These are phyloP conservation scores for Sphagnum fallax DNA, from an alignment of 228 moss, liverwort and hornwort species.

Conservation along the genomic window DNA sequence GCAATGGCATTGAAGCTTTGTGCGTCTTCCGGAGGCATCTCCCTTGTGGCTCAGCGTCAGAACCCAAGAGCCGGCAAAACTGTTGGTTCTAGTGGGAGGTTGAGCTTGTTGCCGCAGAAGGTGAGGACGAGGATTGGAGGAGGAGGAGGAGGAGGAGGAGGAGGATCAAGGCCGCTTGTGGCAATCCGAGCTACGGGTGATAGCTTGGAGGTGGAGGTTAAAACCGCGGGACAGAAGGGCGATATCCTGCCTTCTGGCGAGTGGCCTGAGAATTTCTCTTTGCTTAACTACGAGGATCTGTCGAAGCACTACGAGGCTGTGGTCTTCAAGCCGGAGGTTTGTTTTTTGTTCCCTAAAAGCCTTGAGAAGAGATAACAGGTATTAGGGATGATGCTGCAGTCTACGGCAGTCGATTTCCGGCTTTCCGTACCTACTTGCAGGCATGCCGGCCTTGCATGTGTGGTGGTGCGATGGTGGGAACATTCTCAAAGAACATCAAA, in stretches of 20 bases:
- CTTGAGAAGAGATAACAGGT: not conserved
- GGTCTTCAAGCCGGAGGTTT: conserved; percentile 72
- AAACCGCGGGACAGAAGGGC: conserved; percentile 32
- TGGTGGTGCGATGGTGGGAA: no score
- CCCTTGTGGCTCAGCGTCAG: not conserved
- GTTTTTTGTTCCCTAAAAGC: not conserved
- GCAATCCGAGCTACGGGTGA: conserved; percentile 28
- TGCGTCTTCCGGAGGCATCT: not conserved
- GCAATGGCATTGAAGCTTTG: conserved; percentile 12
- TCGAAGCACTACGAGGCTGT: conserved; percentile 65
- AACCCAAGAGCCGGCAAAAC: no score
- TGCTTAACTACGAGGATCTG: conserved; percentile 89
- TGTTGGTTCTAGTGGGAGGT: no score
- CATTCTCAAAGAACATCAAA: no score
- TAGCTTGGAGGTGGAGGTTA: conserved; percentile 38
- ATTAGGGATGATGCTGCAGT: not conserved
- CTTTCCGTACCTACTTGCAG: not conserved
- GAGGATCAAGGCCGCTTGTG: no score
- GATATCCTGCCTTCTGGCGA: conserved; percentile 55
- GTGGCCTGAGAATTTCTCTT: conserved; percentile 83
- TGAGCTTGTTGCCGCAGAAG: no score
- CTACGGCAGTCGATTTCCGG: not conserved
- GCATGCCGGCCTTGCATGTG: no score
- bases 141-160: no score
- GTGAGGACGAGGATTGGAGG: no score